Evolutionary conservation across 106 monocot genomes (phyloP).

Genomic region (Dendrobium nobile): DNA sequence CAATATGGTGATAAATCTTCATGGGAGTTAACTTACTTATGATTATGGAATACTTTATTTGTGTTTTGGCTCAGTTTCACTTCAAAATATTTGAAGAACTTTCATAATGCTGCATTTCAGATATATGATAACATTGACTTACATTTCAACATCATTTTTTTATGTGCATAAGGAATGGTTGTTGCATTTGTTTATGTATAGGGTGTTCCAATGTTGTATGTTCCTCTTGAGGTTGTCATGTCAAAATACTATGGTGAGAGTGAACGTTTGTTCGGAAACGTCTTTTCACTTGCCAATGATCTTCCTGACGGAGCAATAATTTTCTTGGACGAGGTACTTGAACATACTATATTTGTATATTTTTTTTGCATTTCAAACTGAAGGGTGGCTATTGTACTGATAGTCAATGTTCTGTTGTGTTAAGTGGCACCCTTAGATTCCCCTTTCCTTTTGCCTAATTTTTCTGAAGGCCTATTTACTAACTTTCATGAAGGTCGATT

Average conservation of each 20-base stretch:
- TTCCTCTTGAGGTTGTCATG: constrained; percentile 89
- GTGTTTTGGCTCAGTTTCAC: background rate
- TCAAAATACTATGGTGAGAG: constrained; percentile 99
- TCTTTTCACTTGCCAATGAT: constrained; percentile 92
- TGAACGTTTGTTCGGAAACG: constrained; percentile 75
- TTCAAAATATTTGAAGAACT: background rate
- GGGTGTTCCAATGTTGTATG: constrained; percentile 94
- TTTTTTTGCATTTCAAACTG: background rate
- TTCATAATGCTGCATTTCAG: background rate
- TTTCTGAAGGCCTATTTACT: background rate
- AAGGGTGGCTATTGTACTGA: background rate
- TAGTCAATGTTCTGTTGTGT: background rate
- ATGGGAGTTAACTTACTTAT: background rate
- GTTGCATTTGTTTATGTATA: background rate
- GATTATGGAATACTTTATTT: background rate
- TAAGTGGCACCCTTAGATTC: background rate
- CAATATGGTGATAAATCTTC: background rate
- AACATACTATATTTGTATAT: background rate
- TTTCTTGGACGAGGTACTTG: constrained; percentile 81
- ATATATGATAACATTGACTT: background rate
- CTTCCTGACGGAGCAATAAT: constrained; percentile 84
- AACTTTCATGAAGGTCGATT: constrained; percentile 60
- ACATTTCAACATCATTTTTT: background rate
- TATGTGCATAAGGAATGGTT: background rate
- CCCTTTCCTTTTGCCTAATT: background rate